phyloP scores from a whole-genome alignment of 1,284 basidiomycete species.

The Taiwanofungus camphoratus region DNA sequence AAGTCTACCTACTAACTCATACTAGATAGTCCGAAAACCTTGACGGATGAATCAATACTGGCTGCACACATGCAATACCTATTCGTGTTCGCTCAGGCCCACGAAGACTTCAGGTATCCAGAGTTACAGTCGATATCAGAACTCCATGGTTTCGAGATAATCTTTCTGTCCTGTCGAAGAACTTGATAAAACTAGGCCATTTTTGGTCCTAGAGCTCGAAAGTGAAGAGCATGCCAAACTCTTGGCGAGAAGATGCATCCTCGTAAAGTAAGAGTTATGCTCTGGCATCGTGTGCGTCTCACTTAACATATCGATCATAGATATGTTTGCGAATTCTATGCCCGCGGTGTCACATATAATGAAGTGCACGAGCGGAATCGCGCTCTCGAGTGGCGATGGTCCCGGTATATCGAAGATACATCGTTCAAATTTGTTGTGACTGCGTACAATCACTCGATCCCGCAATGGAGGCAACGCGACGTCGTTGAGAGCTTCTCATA shows the following conservation, averaged over 20 bases:
- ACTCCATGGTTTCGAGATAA: constrained; percentile 53
- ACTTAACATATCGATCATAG: neutral
- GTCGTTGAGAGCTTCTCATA: constrained; percentile 83
- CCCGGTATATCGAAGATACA: constrained; percentile 52
- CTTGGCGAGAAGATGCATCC: constrained; percentile 76
- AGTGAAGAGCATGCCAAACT: constrained; percentile 67
- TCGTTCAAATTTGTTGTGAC: constrained; percentile 82
- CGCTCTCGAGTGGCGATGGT: constrained; percentile 47
- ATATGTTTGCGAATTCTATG: constrained; percentile 74
- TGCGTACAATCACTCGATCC: constrained; percentile 73
- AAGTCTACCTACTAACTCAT: neutral
- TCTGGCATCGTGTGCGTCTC: neutral
- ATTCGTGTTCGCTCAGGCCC: constrained; percentile 74
- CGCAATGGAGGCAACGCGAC: constrained; percentile 55
- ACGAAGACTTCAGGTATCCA: constrained; percentile 77
- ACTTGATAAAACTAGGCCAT: constrained; percentile 57
- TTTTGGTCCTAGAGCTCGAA: constrained; percentile 69
- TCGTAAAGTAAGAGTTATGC: constrained; percentile 63
- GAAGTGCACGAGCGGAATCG: constrained; percentile 62
- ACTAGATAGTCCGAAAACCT: neutral
- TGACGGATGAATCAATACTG: neutral
- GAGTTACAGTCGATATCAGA: constrained; percentile 72
- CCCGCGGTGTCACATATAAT: constrained; percentile 60
- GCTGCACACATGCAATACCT: constrained; percentile 45
- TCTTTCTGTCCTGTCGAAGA: constrained; percentile 37